Base-by-base conservation (phyloP, 495 filamentous ascomycete species). In the Xanthoparmelia taractica region DNA sequence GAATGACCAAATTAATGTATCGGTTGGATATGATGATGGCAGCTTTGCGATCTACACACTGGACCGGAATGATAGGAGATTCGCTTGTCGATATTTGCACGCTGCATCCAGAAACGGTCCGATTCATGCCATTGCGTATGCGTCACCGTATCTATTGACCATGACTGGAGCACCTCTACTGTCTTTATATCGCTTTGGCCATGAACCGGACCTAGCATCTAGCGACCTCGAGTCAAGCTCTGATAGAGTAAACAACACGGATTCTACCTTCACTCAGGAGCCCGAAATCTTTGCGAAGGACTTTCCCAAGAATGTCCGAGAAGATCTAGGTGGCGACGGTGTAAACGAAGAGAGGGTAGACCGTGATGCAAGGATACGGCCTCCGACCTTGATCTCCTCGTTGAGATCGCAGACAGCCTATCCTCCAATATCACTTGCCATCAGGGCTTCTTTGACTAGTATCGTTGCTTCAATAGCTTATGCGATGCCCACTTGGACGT, bases 381-480 rank as follows among this genome's bases (percentile, higher is more conserved):
- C 82, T 27, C 87, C 82, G 7, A 74, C 78, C 60, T 76, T 96
- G 29, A 78, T 98, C 41, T 85, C 87, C 20, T 96, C 92, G 5
- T 78, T 97, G 33, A 84, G 84, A 71, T 95, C 93, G 13, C 85
- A 91, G 68, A 93, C 87, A 18, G 86, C 87, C 2, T 84, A 89
- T 68, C 83, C 89, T 6, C 92, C 93, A 0, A 75, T 93, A 61
- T 87, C 91, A 18, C 76, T 96, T 27, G 90, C 90, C 8, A 79
- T 98, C 47, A 82, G 91, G 18, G 75, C 79, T 47, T 84, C 82
- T 27, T 67, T 80, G 0, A 73, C 77, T 8, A 79, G 81, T 18
- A 84, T 92, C 8, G 80, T 89, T 12, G 87, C 89, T 3, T 91
- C 89, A 15, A 88, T 97, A 58, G 93, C 93, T 8, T 97, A 96